A percentile compares a stretch with the other conserved stretches of the same genome.
Conservation (phyloP, 129 eudicot species). For the Helianthus annuus region DNA sequence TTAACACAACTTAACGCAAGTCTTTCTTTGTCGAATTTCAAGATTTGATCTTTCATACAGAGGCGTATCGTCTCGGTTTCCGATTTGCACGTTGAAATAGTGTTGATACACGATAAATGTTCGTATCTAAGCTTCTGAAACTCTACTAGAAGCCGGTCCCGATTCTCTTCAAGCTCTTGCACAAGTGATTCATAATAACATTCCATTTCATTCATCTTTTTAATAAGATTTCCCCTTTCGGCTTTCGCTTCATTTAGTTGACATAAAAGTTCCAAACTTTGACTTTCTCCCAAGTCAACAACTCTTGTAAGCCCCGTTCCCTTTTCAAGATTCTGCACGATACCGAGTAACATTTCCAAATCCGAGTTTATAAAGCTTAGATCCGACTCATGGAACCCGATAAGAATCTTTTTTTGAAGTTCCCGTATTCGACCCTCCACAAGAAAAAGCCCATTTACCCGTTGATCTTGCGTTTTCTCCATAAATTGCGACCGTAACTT, state of each 20-base stretch:
- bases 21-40: slow-evolving; percentile 13
- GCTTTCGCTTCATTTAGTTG: slow-evolving; percentile 71
- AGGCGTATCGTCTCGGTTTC: slow-evolving; percentile 2
- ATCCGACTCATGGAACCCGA: slow-evolving; percentile 48
- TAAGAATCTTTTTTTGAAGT: slow-evolving; percentile 47
- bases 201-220: slow-evolving; percentile 95
- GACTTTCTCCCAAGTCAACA: slow-evolving; percentile 49
- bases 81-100: slow-evolving; percentile 10
- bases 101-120: slow-evolving; percentile 4
- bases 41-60: slow-evolving; percentile 18
- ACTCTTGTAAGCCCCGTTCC: slow-evolving; percentile 48
- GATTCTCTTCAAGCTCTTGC: slow-evolving; percentile 26
- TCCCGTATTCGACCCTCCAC: slow-evolving; percentile 62
- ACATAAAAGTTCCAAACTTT: slow-evolving; percentile 59
- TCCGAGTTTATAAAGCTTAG: slow-evolving; percentile 50
- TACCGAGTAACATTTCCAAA: slow-evolving; percentile 49
- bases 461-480: slow-evolving; percentile 19
- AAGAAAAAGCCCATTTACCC: slow-evolving; percentile 48
- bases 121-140: slow-evolving; percentile 16
- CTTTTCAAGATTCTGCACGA: slow-evolving; percentile 57
- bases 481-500: slow-evolving; percentile 42
- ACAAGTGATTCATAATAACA: slow-evolving; percentile 77
- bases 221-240: slow-evolving; percentile 65
- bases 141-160: slow-evolving; percentile 17
- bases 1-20: slow-evolving; percentile 18